Evolutionary conservation across 2,329 filamentous ascomycete genomes (phyloP).

Genomic region (Colletotrichum chrysophilum): DNA sequence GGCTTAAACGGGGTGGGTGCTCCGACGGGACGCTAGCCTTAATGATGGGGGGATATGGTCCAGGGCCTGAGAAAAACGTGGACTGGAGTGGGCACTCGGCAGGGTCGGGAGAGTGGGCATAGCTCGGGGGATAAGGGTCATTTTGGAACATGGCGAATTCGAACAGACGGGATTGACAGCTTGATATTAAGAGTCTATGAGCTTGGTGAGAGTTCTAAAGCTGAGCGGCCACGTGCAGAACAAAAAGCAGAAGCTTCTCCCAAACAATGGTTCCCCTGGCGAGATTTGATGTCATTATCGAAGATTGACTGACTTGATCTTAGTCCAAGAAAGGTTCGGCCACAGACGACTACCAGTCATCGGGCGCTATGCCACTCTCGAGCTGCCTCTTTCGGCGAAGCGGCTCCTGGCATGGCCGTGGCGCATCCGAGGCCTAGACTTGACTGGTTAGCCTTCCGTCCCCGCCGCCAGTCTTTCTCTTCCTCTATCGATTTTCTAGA

Average conservation of each 20-base stretch:
- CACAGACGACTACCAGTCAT: neutral
- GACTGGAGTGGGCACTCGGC: neutral
- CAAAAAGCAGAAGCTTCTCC: neutral
- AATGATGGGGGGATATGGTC: neutral
- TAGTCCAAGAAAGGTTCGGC: neutral
- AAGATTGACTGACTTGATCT: neutral
- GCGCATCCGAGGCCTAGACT: neutral
- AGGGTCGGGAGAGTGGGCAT: neutral
- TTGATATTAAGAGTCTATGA: neutral
- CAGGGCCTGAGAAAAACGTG: neutral
- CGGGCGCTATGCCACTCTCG: neutral
- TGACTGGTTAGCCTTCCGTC: neutral
- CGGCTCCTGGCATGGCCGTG: neutral
- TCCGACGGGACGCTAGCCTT: constrained; percentile 1
- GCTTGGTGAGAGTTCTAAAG: fast-evolving
- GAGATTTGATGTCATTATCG: neutral
- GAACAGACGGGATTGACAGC: neutral
- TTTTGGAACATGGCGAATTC: neutral
- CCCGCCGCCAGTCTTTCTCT: neutral
- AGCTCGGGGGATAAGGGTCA: neutral
- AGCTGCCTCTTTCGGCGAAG: constrained; percentile 21
- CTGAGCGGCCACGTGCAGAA: neutral
- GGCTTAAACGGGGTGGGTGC: neutral
- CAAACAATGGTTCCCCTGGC: neutral
- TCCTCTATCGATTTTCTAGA: neutral